Evolutionary conservation across 2,329 filamentous ascomycete species (phyloP), one percentile per base, ranked within the genome.

Genomic region (Epichloe uncinata): DNA sequence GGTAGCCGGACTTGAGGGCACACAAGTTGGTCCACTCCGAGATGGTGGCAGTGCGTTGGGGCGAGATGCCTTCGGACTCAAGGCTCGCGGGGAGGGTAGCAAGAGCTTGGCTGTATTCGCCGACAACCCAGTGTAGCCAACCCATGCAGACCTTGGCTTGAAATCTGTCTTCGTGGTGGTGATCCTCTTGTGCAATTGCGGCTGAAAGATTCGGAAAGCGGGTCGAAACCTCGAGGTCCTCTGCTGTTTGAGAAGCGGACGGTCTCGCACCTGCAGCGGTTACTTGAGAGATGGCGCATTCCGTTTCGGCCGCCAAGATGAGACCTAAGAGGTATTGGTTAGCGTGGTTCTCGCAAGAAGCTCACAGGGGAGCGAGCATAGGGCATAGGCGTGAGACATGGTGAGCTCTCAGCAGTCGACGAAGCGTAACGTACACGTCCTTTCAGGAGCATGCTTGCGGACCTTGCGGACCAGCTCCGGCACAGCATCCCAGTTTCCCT

Each of bases 381-480:
- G n/a, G n/a, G 11, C n/a, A 37, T 18, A 30, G 30, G 15, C 9
- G 40, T 13, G 42, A 16, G 22, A 16, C 1, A 43, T 15, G 12
- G 11, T 40, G 43, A 11, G 34, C 37, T n/a, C 6, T 26, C n/a
- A 20, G 42, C 13, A 45, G 48, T 42, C 48, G 20, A 18, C 22
- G 20, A 33, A 18, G 16, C 13, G 37, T 33, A 36, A 63, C 79
- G 60, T 83, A 96, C 91, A 95, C 69, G 79, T 79, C 66, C 87
- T 80, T 53, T 86, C 79, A 40, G 89, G 84, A 59, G 89, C 87
- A 76, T 98, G 91, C 68, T 98, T 97, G 62, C 85, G 85, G 61
- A 97, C 78, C 69, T 98, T 98, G 65, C 91, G 82, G 60, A 93
- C 83, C 55, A 95, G 77, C 70, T 97, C 91, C 26, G 87, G 87